Conservation (phyloP, 768 basidiomycete genomes). For the Candolleomyces eurysporus region DNA sequence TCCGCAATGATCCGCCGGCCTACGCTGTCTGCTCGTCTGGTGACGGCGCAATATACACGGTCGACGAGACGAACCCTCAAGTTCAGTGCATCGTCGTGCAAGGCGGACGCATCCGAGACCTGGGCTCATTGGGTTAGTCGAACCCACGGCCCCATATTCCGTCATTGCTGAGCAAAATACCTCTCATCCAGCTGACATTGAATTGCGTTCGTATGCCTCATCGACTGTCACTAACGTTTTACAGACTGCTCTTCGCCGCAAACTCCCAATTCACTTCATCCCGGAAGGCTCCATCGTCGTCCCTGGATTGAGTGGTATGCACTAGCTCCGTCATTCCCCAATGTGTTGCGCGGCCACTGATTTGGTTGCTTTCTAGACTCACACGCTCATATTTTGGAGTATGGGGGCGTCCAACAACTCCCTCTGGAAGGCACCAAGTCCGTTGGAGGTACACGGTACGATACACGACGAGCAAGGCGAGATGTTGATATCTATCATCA, state of each 20-base stretch:
- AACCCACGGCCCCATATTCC: neutral
- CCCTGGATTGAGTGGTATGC: slow-evolving; percentile 71
- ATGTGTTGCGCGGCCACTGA: neutral
- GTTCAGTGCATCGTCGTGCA: slow-evolving; percentile 66
- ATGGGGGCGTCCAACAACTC: slow-evolving; percentile 64
- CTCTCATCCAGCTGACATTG: slow-evolving; percentile 37
- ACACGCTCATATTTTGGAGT: slow-evolving; percentile 77
- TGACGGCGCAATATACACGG: slow-evolving; percentile 58
- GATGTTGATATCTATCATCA: slow-evolving; percentile 19
- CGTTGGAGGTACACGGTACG: slow-evolving; percentile 44
- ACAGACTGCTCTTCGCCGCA: slow-evolving; percentile 15
- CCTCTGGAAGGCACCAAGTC: slow-evolving; percentile 62
- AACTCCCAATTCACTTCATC: slow-evolving; percentile 43
- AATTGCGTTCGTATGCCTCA: slow-evolving; percentile 34
- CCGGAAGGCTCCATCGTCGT: slow-evolving; percentile 58
- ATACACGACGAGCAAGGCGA: neutral
- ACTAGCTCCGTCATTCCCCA: neutral
- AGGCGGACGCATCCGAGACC: slow-evolving; percentile 47
- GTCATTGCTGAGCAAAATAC: neutral
- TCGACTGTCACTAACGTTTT: slow-evolving; percentile 16
- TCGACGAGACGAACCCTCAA: slow-evolving; percentile 50
- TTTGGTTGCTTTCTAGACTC: slow-evolving; percentile 49
- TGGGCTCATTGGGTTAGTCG: slow-evolving; percentile 53
- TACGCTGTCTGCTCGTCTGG: slow-evolving; percentile 67
- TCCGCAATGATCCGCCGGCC: slow-evolving; percentile 6